A percentile compares a stretch with the other conserved stretches of the same genome.
Evolutionary conservation across 106 monocot species (phyloP).

Genomic region (Dioscorea zingiberensis): DNA sequence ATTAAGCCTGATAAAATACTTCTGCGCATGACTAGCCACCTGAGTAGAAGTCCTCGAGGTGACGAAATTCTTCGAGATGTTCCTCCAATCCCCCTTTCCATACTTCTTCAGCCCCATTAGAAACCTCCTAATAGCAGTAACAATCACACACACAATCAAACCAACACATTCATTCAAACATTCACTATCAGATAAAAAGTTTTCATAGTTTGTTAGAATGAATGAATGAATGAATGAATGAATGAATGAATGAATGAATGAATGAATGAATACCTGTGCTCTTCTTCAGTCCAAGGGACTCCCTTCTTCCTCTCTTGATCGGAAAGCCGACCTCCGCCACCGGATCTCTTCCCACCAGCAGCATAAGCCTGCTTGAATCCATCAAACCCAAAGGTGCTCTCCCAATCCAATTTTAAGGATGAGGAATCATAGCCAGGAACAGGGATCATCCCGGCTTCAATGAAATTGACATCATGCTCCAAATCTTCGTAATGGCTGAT

Average conservation of each 20-base stretch:
- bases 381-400: conserved; percentile 7
- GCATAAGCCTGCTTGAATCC: conserved; percentile 14
- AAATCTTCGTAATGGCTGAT: conserved; percentile 53
- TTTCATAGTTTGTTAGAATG: too few relatives aligned
- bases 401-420: conserved; percentile 40
- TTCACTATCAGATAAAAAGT: too few relatives aligned
- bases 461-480: conserved; percentile 57
- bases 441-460: conserved; percentile 65
- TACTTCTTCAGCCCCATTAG: conserved; percentile 38
- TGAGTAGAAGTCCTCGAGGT: conserved; percentile 25
- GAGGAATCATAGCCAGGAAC: conserved; percentile 28
- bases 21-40: conserved; percentile 34
- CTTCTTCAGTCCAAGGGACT: conserved; percentile 53
- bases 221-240: too few relatives aligned
- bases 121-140: conserved; percentile 14
- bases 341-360: conserved; percentile 20
- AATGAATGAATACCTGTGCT: conserved; percentile 23
- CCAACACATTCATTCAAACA: too few relatives aligned
- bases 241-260: too few relatives aligned
- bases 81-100: conserved; percentile 45
- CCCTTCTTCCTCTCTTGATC: conserved; percentile 65
- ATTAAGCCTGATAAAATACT: conserved; percentile 29
- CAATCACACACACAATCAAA: too few relatives aligned
- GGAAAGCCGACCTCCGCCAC: conserved; percentile 12
- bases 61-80: conserved; percentile 32